Conservation (phyloP, 139 green algal genomes). For the Chlorella sorokiniana region DNA sequence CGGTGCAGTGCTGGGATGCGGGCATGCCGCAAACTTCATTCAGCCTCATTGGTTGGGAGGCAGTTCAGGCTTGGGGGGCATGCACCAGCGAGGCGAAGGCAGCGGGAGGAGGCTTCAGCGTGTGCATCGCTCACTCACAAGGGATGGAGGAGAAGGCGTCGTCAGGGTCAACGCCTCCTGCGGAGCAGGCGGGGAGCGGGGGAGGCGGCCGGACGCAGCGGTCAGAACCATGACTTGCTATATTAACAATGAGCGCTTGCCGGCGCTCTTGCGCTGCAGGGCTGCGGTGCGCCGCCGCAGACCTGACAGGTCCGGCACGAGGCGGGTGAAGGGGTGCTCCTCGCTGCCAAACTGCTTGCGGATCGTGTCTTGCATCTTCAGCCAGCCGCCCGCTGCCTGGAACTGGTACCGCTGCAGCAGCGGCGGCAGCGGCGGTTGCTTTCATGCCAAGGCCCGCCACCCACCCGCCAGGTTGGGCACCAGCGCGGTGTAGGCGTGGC, state of each 20-base stretch:
- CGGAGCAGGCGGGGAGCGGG: conserved; percentile 7
- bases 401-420: conserved; percentile 45
- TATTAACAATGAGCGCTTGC: no score
- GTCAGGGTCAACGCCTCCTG: conserved; percentile 83
- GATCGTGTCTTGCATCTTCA: conserved; percentile 48
- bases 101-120: no score
- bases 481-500: conserved; percentile 60
- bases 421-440: neutral
- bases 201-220: neutral
- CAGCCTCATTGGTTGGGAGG: neutral
- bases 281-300: no score
- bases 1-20: neutral
- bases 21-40: neutral
- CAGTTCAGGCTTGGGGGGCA: neutral
- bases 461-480: conserved; percentile 60
- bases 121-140: conserved; percentile 48
- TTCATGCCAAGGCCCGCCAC: neutral
- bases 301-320: conserved; percentile 62
- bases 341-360: conserved; percentile 29
- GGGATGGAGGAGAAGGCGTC: conserved; percentile 80
- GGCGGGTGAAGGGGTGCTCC: conserved; percentile 63
- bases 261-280: no score
- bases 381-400: conserved; percentile 39
- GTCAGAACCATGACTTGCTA: no score
- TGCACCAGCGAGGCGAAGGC: neutral